Conservation (phyloP, 176 grass and related monocot genomes). For the Paspalum vaginatum region DNA sequence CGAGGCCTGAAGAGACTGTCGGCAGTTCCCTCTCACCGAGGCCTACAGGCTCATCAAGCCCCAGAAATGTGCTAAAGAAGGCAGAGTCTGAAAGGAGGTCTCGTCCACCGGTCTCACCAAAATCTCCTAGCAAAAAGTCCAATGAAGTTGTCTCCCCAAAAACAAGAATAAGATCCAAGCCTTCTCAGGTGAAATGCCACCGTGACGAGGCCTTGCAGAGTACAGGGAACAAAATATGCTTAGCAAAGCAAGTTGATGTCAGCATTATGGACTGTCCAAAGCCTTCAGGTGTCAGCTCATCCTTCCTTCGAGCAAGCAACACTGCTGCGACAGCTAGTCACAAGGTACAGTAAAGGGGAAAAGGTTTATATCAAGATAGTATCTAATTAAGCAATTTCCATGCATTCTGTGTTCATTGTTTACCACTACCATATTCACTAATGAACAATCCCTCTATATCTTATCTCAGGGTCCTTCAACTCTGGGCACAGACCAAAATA, state of each 20-base stretch:
- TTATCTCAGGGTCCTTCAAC: constrained; percentile 46
- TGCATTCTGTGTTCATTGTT: constrained; percentile 15
- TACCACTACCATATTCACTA: constrained; percentile 3
- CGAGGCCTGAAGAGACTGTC: constrained; percentile 41
- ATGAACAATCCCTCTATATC: neutral
- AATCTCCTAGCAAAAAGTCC: constrained; percentile 48
- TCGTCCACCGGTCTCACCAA: constrained; percentile 59
- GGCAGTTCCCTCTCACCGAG: constrained; percentile 52
- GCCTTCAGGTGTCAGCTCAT: constrained; percentile 28
- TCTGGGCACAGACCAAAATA: constrained; percentile 40
- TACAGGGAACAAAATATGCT: constrained; percentile 38
- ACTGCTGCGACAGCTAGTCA: constrained; percentile 28
- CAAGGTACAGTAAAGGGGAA: constrained; percentile 54
- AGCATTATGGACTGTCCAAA: constrained; percentile 43
- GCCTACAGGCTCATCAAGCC: constrained; percentile 60
- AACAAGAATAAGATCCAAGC: constrained; percentile 59
- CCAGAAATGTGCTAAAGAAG: constrained; percentile 60
- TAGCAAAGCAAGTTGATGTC: constrained; percentile 47
- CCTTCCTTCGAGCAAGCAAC: constrained; percentile 45
- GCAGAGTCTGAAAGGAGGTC: constrained; percentile 61
- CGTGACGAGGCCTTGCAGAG: constrained; percentile 45
- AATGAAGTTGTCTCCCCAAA: constrained; percentile 69
- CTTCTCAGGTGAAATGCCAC: constrained; percentile 50
- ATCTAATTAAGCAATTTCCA: neutral
- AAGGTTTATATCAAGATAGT: neutral